Conservation (phyloP, 306 rosid species). For the Fagus sylvatica region DNA sequence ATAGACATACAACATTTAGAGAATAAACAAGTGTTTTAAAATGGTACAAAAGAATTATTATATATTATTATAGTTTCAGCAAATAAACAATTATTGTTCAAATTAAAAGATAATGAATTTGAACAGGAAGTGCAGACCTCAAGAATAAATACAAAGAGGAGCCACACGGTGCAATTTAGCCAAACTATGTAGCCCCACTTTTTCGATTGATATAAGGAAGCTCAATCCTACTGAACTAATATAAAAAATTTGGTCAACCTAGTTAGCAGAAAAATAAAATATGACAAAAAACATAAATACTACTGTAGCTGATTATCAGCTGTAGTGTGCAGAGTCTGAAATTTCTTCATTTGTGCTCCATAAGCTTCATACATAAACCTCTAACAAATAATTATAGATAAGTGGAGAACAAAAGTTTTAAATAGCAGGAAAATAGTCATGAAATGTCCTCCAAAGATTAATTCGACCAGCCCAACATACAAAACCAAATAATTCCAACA, state of each 20-base stretch:
- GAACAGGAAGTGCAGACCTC: neutral
- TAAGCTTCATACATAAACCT: neutral
- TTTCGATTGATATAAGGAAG: neutral
- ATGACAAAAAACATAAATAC: neutral
- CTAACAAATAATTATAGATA: neutral
- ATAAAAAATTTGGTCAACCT: neutral
- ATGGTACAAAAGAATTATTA: neutral
- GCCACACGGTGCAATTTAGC: neutral
- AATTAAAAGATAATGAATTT: neutral
- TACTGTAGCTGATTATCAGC: neutral
- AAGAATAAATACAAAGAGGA: neutral
- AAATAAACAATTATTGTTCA: neutral
- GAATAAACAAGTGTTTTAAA: neutral
- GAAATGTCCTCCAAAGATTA: no score
- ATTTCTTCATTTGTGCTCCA: neutral
- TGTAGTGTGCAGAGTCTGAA: neutral
- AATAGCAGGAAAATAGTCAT: neutral
- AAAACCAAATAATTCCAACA: neutral
- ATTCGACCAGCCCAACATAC: neutral
- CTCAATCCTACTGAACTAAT: neutral
- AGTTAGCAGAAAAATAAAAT: neutral
- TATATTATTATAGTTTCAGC: neutral
- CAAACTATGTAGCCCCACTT: neutral
- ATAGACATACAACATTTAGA: neutral
- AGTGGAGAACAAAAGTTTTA: neutral